phyloP scores from a whole-genome alignment of 345 rosid species.

The Sisymbrium irio region DNA sequence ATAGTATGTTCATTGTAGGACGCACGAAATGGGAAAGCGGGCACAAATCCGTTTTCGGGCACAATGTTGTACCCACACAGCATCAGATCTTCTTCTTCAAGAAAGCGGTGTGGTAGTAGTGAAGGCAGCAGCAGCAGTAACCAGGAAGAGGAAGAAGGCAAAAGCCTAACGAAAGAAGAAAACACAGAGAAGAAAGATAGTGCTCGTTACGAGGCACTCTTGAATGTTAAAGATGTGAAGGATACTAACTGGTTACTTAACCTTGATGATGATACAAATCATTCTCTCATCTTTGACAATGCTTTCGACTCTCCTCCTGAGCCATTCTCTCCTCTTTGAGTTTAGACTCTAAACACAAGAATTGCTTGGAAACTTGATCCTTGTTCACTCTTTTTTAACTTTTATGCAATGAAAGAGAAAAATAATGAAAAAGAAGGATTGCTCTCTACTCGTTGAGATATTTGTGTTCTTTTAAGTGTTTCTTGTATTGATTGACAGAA shows the following conservation, averaged over 20 bases:
- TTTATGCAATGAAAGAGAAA: neutral
- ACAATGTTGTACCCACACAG: conserved; percentile 38
- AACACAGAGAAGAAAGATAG: conserved; percentile 20
- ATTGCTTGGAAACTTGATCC: conserved; percentile 16
- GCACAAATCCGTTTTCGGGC: conserved; percentile 14
- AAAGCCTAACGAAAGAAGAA: conserved; percentile 17
- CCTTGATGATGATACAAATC: conserved; percentile 31
- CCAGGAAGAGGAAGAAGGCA: conserved; percentile 34
- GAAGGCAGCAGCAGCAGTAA: conserved; percentile 28
- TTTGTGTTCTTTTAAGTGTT: neutral
- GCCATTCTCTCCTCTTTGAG: conserved; percentile 29
- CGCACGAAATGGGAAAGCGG: conserved; percentile 24
- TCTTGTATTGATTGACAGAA: neutral
- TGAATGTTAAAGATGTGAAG: conserved; percentile 34
- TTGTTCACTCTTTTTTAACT: neutral
- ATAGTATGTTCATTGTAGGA: conserved; percentile 10
- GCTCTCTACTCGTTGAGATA: neutral
- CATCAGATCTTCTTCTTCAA: conserved; percentile 22
- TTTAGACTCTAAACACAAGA: neutral
- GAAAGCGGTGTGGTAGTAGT: conserved; percentile 27
- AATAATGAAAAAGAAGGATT: neutral
- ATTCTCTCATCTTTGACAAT: conserved; percentile 31
- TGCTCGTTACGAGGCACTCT: conserved; percentile 32
- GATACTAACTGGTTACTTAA: conserved; percentile 37
- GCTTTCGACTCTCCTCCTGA: conserved; percentile 37